Conservation (phyloP, 345 rosid genomes). For the Brassica napus region Da-Ae NC_063449.1:45284501-45285000, state of each 20-base stretch:
- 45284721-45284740: constrained; percentile 27
- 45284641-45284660: background rate
- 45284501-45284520: constrained; percentile 25
- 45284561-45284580: background rate
- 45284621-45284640: background rate
- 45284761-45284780: constrained; percentile 36
- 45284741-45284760: constrained; percentile 7
- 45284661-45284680: background rate
- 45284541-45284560: background rate
- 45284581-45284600: constrained; percentile 4
- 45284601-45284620: background rate
- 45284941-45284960: constrained; percentile 84
- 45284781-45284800: constrained; percentile 26
- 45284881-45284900: constrained; percentile 69
- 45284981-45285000: constrained; percentile 61
- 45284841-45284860: constrained; percentile 4
- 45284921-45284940: constrained; percentile 73
- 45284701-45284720: background rate
- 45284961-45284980: constrained; percentile 46
- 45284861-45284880: constrained; percentile 13
- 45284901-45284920: constrained; percentile 58
- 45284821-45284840: constrained; percentile 28
- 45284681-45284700: background rate
- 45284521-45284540: constrained; percentile 2
- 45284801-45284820: background rate